phyloP scores from a whole-genome alignment of 2,329 filamentous ascomycete genomes.

The Zasmidium angulare region DNA sequence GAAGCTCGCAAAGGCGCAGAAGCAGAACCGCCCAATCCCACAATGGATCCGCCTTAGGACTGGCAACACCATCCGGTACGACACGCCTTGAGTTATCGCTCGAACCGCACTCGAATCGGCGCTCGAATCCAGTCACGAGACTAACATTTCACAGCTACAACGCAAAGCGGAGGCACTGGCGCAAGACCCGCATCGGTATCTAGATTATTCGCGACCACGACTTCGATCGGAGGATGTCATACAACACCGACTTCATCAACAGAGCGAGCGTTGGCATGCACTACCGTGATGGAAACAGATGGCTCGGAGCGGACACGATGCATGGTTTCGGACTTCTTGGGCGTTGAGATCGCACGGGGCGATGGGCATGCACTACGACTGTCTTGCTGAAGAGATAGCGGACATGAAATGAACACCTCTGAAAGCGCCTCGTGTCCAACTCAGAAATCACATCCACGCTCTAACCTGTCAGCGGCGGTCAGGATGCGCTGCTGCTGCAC shows the following conservation, averaged over 20 bases:
- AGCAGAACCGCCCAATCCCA: conserved; percentile 99
- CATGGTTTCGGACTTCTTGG: conserved; percentile 12
- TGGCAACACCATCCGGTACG: conserved; percentile 99
- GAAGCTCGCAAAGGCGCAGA: conserved; percentile 99
- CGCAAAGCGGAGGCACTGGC: conserved; percentile 99
- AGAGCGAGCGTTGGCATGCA: conserved; percentile 10
- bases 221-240: conserved; percentile 8
- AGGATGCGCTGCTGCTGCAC: neutral
- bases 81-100: conserved; percentile 23
- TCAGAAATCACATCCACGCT: neutral
- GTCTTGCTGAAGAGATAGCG: conserved; percentile 20
- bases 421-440: conserved; percentile 6
- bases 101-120: neutral
- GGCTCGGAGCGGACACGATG: conserved; percentile 4
- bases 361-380: conserved; percentile 18
- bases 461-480: neutral
- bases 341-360: conserved; percentile 18
- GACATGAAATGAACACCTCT: conserved; percentile 26
- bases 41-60: conserved; percentile 99
- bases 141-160: conserved; percentile 73
- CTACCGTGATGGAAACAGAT: conserved; percentile 15
- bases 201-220: conserved; percentile 62
- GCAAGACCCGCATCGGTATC: conserved; percentile 99
- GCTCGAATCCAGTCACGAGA: conserved; percentile 1
- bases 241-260: conserved; percentile 15